Evolutionary conservation across 495 filamentous ascomycete genomes (phyloP).

Genomic region (Penicillium malachiteum): DNA sequence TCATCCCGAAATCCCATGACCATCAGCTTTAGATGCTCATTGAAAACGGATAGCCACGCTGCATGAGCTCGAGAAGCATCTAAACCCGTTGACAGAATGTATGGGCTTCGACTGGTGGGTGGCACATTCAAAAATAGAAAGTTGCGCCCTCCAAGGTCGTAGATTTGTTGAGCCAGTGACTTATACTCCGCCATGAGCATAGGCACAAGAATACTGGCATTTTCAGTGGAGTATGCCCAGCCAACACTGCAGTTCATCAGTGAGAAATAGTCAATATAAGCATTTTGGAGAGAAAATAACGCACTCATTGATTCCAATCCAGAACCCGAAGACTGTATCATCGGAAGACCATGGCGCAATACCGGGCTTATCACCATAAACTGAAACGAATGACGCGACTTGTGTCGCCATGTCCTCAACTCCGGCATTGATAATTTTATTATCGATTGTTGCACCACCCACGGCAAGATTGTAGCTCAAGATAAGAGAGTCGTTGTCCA

Average conservation of each 20-base stretch:
- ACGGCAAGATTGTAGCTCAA: constrained; percentile 57
- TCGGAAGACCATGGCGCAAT: constrained; percentile 59
- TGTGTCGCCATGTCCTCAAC: constrained; percentile 32
- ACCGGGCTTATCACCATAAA: constrained; percentile 29
- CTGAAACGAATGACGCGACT: constrained; percentile 27
- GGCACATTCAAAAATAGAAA: constrained; percentile 78
- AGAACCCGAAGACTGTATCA: constrained; percentile 65
- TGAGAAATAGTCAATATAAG: constrained; percentile 1
- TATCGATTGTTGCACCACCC: constrained; percentile 57
- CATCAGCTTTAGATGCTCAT: constrained; percentile 27
- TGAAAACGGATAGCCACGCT: constrained; percentile 33
- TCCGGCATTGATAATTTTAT: constrained; percentile 37
- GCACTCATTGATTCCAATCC: constrained; percentile 78
- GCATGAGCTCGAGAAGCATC: constrained; percentile 23
- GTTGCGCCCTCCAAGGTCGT: constrained; percentile 65
- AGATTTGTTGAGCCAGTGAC: constrained; percentile 54
- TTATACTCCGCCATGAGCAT: constrained; percentile 60
- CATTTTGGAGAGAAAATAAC: background rate
- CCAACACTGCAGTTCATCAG: constrained; percentile 46
- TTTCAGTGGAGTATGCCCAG: constrained; percentile 54
- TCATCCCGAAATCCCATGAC: constrained; percentile 22
- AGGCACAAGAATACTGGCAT: constrained; percentile 44
- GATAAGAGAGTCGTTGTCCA: constrained; percentile 51
- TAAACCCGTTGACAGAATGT: constrained; percentile 36
- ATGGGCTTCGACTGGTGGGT: constrained; percentile 64